These are phyloP conservation scores for Austroboletus novae-zelandiae DNA, from an alignment of 1,284 basidiomycete species.

Conservation along the genomic window DNA sequence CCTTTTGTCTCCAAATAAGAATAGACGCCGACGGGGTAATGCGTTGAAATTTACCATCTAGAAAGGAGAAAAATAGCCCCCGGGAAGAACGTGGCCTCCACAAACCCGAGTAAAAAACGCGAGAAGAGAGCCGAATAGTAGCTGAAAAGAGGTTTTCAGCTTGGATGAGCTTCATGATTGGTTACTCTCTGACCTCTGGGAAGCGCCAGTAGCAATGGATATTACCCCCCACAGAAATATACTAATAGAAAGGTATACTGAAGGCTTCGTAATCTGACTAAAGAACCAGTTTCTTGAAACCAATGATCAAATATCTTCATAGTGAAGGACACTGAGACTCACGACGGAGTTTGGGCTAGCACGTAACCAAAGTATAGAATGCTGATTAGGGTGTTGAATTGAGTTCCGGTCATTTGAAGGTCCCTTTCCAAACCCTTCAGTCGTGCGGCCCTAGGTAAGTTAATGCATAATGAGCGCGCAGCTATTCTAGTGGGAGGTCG, in stretches of 20 bases:
- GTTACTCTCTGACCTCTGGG: conserved; percentile 6
- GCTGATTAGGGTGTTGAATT: conserved; percentile 71
- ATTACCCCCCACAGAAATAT: conserved; percentile 67
- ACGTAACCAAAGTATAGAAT: conserved; percentile 81
- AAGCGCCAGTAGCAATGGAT: conserved; percentile 16
- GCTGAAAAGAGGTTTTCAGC: background rate
- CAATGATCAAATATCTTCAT: background rate
- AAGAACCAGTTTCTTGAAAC: conserved; percentile 64
- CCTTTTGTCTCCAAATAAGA: conserved; percentile 6
- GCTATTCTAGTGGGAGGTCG: background rate
- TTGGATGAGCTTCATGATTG: background rate
- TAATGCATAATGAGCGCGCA: background rate
- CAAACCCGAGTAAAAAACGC: conserved; percentile 69
- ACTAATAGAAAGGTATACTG: conserved; percentile 67
- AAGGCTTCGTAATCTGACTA: conserved; percentile 68
- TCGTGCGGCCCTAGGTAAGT: conserved; percentile 52
- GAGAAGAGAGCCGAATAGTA: conserved; percentile 55
- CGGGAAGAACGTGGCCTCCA: conserved; percentile 75
- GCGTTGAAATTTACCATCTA: conserved; percentile 20
- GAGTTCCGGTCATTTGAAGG: conserved; percentile 55
- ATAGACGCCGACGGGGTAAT: background rate
- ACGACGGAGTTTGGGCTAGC: conserved; percentile 79
- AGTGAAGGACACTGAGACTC: background rate
- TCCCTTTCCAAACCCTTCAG: conserved; percentile 71
- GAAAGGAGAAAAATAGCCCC: conserved; percentile 48